Base-by-base conservation (phyloP, 768 basidiomycete genomes). In the Cystobasidium onofrii region DNA sequence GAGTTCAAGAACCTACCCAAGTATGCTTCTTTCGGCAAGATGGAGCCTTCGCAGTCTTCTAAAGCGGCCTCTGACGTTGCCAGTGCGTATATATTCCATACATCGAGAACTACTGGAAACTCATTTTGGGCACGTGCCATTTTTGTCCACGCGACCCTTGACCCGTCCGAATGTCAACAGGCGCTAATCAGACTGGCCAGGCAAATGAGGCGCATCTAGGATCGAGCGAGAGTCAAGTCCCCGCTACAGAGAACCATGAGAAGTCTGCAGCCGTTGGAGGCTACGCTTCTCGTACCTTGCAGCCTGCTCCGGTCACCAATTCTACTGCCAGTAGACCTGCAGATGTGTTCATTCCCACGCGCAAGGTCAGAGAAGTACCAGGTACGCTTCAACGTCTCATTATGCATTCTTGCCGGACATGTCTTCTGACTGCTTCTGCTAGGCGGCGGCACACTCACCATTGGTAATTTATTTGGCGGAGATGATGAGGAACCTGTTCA, bases 1-100 rank as follows among this genome's bases (percentile, higher is more conserved):
- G 65, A 67, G 34, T 54, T 67, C 65, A 43, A 52, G 41, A 50
- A 34, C 31, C 44, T 67, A 20, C 65, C 65, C 23, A 67, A 54
- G 50, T 67, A 46, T 67, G 65, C 65, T 29, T 33, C 43, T 10
- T 52, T 67, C 18, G 65, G 65, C 12, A 67, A 27, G 31, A 41
- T 64, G 63, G 63, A 64, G 25, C 17, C 57, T 60, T 12, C 57
- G 6, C 29, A 60, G 29, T 25, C 33, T 12, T 6, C 17, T 13
- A 12, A 60, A 27, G 12, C 33, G 6, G 20, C 7, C 29, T 18
- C 57, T 2, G 25, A 4, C 23, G 57, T 20, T 27, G 7, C 25
- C 29, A 25, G 31, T 61, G 15, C 15, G 57, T 23, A 10, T 27
- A 61, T 20, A 2, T 18, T 4, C 23, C 46, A 4, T 50, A n/a